Conservation (phyloP, 2,329 filamentous ascomycete species). For the Botrytis porri region DNA sequence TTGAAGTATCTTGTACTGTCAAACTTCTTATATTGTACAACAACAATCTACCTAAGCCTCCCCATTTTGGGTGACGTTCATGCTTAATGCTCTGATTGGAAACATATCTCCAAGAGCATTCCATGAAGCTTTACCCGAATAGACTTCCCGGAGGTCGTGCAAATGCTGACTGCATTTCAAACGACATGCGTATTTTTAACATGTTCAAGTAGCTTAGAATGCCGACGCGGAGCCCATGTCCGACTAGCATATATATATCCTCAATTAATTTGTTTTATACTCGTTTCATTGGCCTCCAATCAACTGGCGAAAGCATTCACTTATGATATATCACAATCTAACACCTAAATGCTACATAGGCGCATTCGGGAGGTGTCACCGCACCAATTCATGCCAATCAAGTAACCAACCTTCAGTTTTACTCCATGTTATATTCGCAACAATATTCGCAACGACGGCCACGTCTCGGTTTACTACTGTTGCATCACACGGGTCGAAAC, state of each 20-base stretch:
- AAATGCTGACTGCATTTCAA: not conserved
- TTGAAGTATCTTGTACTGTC: not conserved
- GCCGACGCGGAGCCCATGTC: not conserved
- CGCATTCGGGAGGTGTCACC: not conserved
- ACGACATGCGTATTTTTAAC: not conserved
- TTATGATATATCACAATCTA: slow-evolving; percentile 14
- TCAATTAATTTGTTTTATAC: not conserved
- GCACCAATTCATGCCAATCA: not conserved
- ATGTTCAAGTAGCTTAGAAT: not conserved
- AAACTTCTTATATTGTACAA: not conserved
- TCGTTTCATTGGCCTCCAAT: not conserved
- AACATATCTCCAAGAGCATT: not conserved
- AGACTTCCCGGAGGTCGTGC: not conserved
- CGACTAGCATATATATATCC: not conserved
- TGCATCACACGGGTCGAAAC: not conserved
- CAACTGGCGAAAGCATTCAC: not conserved
- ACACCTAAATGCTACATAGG: not conserved
- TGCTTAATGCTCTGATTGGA: not conserved
- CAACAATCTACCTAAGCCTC: not conserved
- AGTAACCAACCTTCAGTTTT: not conserved
- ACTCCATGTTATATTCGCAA: not conserved
- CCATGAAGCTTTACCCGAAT: not conserved
- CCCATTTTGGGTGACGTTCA: not conserved
- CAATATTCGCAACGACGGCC: not conserved
- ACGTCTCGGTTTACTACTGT: not conserved